Conservation (phyloP, 1,139 yeast species). For the Blastobotrys persicus region DNA sequence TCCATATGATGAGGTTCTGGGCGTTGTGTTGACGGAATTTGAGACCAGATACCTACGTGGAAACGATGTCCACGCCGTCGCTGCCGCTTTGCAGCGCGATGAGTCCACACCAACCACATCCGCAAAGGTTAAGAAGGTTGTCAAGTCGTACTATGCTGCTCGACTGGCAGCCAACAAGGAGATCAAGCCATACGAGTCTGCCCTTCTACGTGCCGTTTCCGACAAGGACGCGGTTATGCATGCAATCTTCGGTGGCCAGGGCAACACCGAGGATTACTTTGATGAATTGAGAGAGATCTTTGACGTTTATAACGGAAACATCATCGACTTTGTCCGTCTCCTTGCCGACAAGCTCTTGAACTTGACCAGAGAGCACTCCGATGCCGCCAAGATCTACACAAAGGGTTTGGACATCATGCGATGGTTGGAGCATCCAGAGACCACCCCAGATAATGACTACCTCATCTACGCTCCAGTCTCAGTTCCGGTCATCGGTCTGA, state of each 20-base stretch:
- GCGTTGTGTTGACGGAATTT: conserved; percentile 73
- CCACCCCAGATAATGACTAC: conserved; percentile 88
- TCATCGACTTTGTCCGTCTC: conserved; percentile 66
- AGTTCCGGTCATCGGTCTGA: conserved; percentile 92
- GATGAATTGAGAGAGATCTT: conserved; percentile 90
- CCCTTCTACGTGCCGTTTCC: conserved; percentile 61
- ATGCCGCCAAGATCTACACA: conserved; percentile 84
- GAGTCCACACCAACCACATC: conserved; percentile 63
- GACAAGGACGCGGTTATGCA: conserved; percentile 58
- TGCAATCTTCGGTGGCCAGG: conserved; percentile 98
- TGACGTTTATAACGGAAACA: conserved; percentile 69
- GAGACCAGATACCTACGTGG: conserved; percentile 73
- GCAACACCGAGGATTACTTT: conserved; percentile 95
- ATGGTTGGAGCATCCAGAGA: conserved; percentile 83
- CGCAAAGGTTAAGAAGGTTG: conserved; percentile 66
- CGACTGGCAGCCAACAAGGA: conserved; percentile 50
- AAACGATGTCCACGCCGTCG: conserved; percentile 86
- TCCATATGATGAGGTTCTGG: conserved; percentile 67
- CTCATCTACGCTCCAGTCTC: conserved; percentile 88
- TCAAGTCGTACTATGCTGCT: conserved; percentile 67
- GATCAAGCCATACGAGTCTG: conserved; percentile 56
- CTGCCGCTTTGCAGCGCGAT: conserved; percentile 58
- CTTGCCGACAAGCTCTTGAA: conserved; percentile 66
- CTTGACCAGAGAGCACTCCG: conserved; percentile 69
- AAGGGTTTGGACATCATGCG: conserved; percentile 86